These are phyloP conservation scores for Vitis riparia DNA, from an alignment of 164 flowering plant genomes.

Conservation along the genomic window DNA sequence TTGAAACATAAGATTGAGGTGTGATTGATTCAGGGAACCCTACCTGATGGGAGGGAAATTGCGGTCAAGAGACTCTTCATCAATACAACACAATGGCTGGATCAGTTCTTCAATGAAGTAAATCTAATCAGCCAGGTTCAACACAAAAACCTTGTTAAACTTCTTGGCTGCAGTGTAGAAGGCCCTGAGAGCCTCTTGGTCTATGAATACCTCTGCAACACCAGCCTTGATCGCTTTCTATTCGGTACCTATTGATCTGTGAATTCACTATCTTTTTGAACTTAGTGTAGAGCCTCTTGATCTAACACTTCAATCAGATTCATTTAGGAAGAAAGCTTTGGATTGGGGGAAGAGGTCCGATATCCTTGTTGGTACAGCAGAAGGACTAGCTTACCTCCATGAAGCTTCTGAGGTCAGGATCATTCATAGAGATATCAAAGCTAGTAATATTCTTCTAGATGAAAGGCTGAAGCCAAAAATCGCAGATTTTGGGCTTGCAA, in stretches of 20 bases:
- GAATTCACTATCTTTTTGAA: too few species aligned
- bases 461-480: slow-evolving; percentile 56
- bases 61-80: slow-evolving; percentile 81
- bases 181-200: slow-evolving; percentile 84
- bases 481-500: slow-evolving; percentile 70
- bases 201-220: slow-evolving; percentile 62
- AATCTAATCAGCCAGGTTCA: slow-evolving; percentile 68
- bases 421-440: slow-evolving; percentile 71
- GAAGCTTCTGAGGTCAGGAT: slow-evolving; percentile 41
- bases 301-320: slow-evolving; percentile 39
- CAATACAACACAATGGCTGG: slow-evolving; percentile 67
- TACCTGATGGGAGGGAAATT: slow-evolving; percentile 75
- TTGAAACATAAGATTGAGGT: background rate
- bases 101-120: slow-evolving; percentile 77
- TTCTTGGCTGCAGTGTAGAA: slow-evolving; percentile 73
- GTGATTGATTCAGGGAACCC: slow-evolving; percentile 57
- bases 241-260: slow-evolving; percentile 44
- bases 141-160: slow-evolving; percentile 68
- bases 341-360: slow-evolving; percentile 59
- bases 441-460: slow-evolving; percentile 63
- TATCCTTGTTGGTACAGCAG: slow-evolving; percentile 54
- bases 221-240: slow-evolving; percentile 68
- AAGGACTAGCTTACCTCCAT: slow-evolving; percentile 60
- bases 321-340: slow-evolving; percentile 49
- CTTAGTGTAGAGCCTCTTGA: background rate